Evolutionary conservation across 768 basidiomycete species (phyloP), one percentile per base, ranked within the genome.

Genomic region (Stropharia rugosoannulata): DNA sequence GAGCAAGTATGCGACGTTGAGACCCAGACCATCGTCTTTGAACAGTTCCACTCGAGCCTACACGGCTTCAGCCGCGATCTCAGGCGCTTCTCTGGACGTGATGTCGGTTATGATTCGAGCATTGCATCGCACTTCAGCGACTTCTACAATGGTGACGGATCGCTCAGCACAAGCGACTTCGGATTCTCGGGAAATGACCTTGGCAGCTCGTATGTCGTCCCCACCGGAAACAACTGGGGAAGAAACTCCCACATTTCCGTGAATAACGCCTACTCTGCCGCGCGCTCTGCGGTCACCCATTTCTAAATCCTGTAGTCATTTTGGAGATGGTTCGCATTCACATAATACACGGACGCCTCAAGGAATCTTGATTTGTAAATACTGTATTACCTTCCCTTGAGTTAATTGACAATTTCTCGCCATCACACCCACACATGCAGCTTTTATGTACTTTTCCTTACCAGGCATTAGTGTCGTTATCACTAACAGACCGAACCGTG

Each of bases 1-100:
- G 75, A 80, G 64, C 71, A 74, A 46, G 71, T 79, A 50, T 81
- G 80, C 61, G 77, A 80, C 49, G 79, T 80, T 44, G 80, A 81
- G 57, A 72, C 73, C 22, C 80, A 81, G 61, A 71, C 70, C 54
- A 70, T 77, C 53, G 68, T 74, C 51, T 74, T 79, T 61, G 68
- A 77, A 55, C 77, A 79, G 62, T 76, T 73, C 70, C 68, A 70
- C 56, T 63, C 70, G n/a, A 68, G 73, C 59, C 58, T 79, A 54
- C 64, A 68, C 57, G 59, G 69, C 58, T 80, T 79, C 72, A 69
- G 67, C 56, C 63, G 68, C 51, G 78, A 80, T 61, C 63, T 79
- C 58, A 67, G 69, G 42, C 77, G 73, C 61, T 61, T 62, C 59
- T 75, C 76, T 12, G 70, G 70, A 44, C 70, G 65, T 57, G 64